A percentile compares a stretch with the other conserved stretches of the same genome.
Evolutionary conservation across 768 basidiomycete species (phyloP).

Genomic region (Phylloporus scabripes): DNA sequence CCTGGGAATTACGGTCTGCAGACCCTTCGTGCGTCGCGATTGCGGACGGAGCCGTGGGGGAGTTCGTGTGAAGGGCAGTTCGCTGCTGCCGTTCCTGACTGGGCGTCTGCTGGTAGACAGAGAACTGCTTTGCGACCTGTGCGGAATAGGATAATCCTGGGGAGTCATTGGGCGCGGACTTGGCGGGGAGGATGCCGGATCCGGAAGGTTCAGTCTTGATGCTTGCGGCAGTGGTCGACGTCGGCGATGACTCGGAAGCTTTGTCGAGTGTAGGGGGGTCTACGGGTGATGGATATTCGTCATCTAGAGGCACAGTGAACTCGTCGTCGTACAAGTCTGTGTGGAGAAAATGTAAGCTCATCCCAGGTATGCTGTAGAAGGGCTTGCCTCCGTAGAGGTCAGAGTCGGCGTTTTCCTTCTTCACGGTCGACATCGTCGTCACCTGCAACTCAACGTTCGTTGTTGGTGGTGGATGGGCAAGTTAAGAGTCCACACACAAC

Average conservation of each 20-base stretch:
- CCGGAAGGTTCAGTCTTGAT: constrained; percentile 20
- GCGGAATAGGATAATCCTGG: constrained; percentile 51
- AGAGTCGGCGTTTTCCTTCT: constrained; percentile 33
- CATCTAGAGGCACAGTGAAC: constrained; percentile 30
- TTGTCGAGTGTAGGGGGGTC: constrained; percentile 20
- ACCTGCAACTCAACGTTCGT: background rate
- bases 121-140: constrained; percentile 62
- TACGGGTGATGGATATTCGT: constrained; percentile 28
- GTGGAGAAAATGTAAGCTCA: constrained; percentile 1
- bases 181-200: constrained; percentile 24
- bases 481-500: constrained; percentile 11
- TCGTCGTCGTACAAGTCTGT: constrained; percentile 53
- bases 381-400: constrained; percentile 45
- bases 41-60: constrained; percentile 23
- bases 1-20: constrained; percentile 32
- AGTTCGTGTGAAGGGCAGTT: constrained; percentile 20
- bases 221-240: constrained; percentile 16
- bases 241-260: constrained; percentile 12
- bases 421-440: constrained; percentile 18
- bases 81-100: constrained; percentile 58
- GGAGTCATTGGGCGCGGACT: constrained; percentile 22
- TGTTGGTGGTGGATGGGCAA: background rate
- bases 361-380: background rate
- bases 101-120: constrained; percentile 57
- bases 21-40: constrained; percentile 35